phyloP scores from a whole-genome alignment of 2,329 filamentous ascomycete genomes.

The Ophiosphaerella narmari region DNA sequence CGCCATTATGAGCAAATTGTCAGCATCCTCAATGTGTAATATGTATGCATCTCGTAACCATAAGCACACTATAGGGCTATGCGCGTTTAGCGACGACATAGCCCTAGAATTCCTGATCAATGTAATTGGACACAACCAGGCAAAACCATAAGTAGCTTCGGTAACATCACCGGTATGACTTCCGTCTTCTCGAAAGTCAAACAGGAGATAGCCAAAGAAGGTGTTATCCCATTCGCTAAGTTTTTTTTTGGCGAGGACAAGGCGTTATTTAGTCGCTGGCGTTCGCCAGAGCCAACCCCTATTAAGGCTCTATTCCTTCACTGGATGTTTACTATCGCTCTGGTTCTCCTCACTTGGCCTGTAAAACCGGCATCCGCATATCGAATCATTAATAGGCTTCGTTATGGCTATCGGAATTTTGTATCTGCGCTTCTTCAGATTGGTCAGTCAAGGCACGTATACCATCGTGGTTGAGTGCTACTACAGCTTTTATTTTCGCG shows the following conservation, averaged over 20 bases:
- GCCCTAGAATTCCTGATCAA: constrained; percentile 18
- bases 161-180: constrained; percentile 63
- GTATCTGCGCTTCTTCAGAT: constrained; percentile 10
- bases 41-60: too few relatives aligned
- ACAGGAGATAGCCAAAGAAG: constrained; percentile 62
- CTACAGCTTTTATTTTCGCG: constrained; percentile 8
- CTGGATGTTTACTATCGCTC: constrained; percentile 20
- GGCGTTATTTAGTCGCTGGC: constrained; percentile 9
- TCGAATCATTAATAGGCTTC: constrained; percentile 12
- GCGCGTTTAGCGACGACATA: constrained; percentile 3
- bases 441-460: constrained; percentile 15
- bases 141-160: constrained; percentile 58
- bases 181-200: constrained; percentile 56
- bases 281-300: constrained; percentile 15
- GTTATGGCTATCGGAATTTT: constrained; percentile 17
- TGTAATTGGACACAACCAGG: constrained; percentile 37
- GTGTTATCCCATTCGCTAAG: constrained; percentile 20
- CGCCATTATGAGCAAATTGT: too few relatives aligned
- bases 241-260: constrained; percentile 23
- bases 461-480: constrained; percentile 12
- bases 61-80: too few relatives aligned
- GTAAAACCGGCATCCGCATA: constrained; percentile 17
- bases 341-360: constrained; percentile 15
- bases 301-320: constrained; percentile 23
- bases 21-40: too few relatives aligned